These are phyloP conservation scores for Chaetomium cochliodes DNA, from an alignment of 495 filamentous ascomycete genomes.

Conservation along the genomic window DNA sequence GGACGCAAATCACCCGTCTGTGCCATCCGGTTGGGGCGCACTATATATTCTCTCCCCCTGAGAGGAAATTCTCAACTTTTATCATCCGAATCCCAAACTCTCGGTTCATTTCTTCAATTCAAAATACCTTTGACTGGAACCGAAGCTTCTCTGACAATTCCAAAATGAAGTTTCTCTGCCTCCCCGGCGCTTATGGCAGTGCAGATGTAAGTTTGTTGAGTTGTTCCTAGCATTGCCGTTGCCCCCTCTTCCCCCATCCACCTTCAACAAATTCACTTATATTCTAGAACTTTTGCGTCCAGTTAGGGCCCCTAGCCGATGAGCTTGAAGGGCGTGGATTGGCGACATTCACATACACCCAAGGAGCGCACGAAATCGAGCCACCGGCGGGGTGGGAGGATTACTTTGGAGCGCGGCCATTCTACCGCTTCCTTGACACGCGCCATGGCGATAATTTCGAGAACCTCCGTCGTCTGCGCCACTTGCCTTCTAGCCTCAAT, in stretches of 20 bases:
- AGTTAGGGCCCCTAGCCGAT: constrained; percentile 51
- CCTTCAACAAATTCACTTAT: not conserved
- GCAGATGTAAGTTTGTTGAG: constrained; percentile 35
- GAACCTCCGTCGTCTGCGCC: constrained; percentile 49
- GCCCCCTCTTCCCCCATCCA: not conserved
- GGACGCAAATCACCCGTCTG: too few species aligned
- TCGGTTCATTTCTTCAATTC: too few species aligned
- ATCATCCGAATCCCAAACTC: too few species aligned
- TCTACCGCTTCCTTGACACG: constrained; percentile 53
- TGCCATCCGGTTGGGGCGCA: too few species aligned
- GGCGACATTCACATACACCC: constrained; percentile 49
- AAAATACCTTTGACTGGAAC: too few species aligned
- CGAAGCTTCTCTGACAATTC: too few species aligned
- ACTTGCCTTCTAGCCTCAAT: constrained; percentile 47
- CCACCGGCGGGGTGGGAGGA: constrained; percentile 51
- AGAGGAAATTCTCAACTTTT: too few species aligned
- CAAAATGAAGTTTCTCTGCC: constrained; percentile 27
- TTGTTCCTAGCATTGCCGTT: not conserved
- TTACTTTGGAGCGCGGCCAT: constrained; percentile 53
- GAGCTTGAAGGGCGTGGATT: constrained; percentile 45
- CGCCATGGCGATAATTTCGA: constrained; percentile 46
- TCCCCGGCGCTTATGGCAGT: constrained; percentile 35
- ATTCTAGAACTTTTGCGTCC: constrained; percentile 52
- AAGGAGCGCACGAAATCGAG: constrained; percentile 45
- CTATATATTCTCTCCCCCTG: too few species aligned